A percentile compares a stretch with the other conserved stretches of the same genome.
phyloP scores from a whole-genome alignment of 306 rosid genomes.

The Quercus wislizeni region DNA sequence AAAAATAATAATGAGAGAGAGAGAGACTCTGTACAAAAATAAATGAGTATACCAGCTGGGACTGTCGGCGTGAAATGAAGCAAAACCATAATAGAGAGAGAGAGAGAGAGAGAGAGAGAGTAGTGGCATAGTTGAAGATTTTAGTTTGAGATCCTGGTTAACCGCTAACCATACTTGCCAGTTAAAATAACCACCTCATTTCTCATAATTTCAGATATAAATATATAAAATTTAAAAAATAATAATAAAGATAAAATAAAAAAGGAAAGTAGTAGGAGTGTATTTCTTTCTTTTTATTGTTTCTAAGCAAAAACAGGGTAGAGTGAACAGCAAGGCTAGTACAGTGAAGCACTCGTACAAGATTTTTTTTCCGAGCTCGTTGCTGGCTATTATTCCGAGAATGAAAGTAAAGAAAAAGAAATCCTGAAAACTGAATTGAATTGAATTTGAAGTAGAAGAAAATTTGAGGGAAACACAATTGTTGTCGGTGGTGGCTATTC shows the following conservation, averaged over 20 bases:
- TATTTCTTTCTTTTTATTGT: background rate
- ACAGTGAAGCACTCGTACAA: background rate
- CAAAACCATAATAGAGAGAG: conserved; percentile 4
- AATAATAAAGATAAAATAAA: background rate
- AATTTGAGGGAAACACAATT: too few species aligned
- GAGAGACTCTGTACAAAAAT: conserved; percentile 20
- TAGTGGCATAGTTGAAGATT: background rate
- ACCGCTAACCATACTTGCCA: conserved; percentile 3
- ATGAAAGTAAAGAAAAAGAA: background rate
- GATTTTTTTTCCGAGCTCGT: too few species aligned
- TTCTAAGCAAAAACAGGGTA: background rate
- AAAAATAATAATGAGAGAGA: background rate
- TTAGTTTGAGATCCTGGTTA: background rate
- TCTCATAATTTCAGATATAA: background rate
- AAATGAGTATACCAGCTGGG: conserved; percentile 39
- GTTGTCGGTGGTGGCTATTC: background rate
- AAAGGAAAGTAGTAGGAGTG: background rate
- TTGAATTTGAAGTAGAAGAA: too few species aligned
- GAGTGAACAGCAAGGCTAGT: background rate
- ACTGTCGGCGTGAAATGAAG: conserved; percentile 38
- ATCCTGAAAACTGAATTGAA: background rate
- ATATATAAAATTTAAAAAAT: too few species aligned
- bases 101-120: background rate
- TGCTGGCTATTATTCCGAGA: background rate
- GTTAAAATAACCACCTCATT: background rate